These are phyloP conservation scores for Comarum palustre DNA, from an alignment of 306 rosid species.

Conservation along the genomic window DNA sequence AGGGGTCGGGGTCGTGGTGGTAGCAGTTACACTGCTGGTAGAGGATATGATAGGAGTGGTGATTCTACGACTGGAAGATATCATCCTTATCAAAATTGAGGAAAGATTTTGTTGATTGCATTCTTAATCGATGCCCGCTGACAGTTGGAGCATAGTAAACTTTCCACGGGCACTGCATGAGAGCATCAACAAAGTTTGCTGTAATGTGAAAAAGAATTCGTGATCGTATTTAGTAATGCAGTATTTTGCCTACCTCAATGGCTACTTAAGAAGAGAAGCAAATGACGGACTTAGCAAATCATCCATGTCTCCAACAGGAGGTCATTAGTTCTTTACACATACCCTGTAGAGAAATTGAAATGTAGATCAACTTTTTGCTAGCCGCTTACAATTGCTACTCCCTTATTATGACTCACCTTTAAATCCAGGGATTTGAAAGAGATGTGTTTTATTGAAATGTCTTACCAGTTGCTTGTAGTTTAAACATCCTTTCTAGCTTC, in stretches of 20 bases:
- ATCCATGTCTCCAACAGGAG: not conserved
- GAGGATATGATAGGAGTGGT: slow-evolving; percentile 36
- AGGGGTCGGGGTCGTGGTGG: slow-evolving; percentile 22
- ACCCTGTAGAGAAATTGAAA: slow-evolving; percentile 13
- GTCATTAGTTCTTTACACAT: slow-evolving; percentile 5
- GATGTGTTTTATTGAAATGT: slow-evolving; percentile 9
- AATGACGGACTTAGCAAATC: slow-evolving; percentile 10
- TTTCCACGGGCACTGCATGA: not conserved
- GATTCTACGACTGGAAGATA: slow-evolving; percentile 44
- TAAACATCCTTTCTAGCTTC: not conserved
- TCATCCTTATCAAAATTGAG: slow-evolving; percentile 50
- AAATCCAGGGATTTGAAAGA: slow-evolving; percentile 8
- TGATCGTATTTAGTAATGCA: not conserved
- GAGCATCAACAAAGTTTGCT: slow-evolving; percentile 14
- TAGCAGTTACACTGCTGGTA: slow-evolving; percentile 26
- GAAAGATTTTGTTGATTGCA: not conserved
- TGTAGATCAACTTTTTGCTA: slow-evolving; percentile 8
- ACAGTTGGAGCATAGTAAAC: slow-evolving; percentile 3
- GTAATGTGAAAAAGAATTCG: slow-evolving; percentile 4
- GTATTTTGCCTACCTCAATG: not conserved
- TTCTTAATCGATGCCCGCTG: not conserved
- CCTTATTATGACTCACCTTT: not conserved
- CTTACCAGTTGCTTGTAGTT: slow-evolving; percentile 6
- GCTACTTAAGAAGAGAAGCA: slow-evolving; percentile 12
- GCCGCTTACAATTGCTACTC: not conserved